Evolutionary conservation across 805 yeast genomes (phyloP).

Genomic region (Teunomyces panamensis): DNA sequence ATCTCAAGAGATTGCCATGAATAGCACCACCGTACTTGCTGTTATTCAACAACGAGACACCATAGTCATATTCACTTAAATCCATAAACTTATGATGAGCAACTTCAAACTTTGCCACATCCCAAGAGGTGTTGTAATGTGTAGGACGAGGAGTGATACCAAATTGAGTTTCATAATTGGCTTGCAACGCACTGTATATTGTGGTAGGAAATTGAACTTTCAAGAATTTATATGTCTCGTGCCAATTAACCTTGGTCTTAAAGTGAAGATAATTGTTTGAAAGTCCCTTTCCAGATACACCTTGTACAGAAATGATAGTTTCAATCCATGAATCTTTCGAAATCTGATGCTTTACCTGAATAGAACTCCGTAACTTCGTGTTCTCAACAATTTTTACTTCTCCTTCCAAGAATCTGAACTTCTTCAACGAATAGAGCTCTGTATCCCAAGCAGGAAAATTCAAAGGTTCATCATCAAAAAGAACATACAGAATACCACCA

Average conservation of each 20-base stretch:
- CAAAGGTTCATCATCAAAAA: conserved; percentile 88
- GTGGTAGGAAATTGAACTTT: conserved; percentile 95
- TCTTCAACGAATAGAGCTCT: conserved; percentile 81
- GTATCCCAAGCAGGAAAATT: conserved; percentile 98
- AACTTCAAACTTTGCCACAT: conserved; percentile 92
- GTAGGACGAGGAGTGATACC: conserved; percentile 92
- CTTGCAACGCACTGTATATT: conserved; percentile 62
- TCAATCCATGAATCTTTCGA: conserved; percentile 56
- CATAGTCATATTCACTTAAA: conserved; percentile 80
- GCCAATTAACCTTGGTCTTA: conserved; percentile 67
- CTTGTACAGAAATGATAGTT: conserved; percentile 69
- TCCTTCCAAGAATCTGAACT: conserved; percentile 49
- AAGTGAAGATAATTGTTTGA: conserved; percentile 37
- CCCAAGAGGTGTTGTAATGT: conserved; percentile 94
- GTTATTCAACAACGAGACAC: conserved; percentile 81
- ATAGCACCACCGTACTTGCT: conserved; percentile 89
- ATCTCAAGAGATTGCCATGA: conserved; percentile 88
- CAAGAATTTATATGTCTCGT: conserved; percentile 80
- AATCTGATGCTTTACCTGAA: conserved; percentile 60
- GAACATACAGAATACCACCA: conserved; percentile 78
- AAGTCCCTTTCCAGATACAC: conserved; percentile 46
- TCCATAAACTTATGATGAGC: conserved; percentile 94
- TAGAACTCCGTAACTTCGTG: conserved; percentile 60
- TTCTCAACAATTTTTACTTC: conserved; percentile 41
- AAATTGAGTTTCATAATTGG: conserved; percentile 90